Evolutionary conservation across 2,329 filamentous ascomycete species (phyloP).

Genomic region (Zalaria sp.): DNA sequence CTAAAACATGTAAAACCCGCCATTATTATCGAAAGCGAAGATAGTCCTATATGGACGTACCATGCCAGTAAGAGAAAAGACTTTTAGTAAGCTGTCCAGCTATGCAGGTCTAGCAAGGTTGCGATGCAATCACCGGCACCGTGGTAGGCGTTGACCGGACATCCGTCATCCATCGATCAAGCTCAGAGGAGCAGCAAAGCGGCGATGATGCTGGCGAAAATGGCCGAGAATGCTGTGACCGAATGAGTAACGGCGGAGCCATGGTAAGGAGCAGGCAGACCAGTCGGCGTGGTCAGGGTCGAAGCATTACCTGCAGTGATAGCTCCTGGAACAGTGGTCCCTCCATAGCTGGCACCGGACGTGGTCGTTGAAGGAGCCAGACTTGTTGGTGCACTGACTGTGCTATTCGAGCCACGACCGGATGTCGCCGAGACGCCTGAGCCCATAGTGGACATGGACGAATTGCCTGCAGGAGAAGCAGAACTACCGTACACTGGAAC

Average conservation of each 20-base stretch:
- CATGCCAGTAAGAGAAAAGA: neutral
- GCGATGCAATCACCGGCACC: neutral
- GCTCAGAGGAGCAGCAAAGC: neutral
- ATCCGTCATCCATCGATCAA: neutral
- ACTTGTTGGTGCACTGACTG: neutral
- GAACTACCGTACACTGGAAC: neutral
- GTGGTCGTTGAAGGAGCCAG: neutral
- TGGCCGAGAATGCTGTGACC: neutral
- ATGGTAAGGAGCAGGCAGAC: constrained; percentile 2
- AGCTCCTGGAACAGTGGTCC: constrained; percentile 1
- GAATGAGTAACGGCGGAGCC: neutral
- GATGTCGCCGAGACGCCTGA: neutral
- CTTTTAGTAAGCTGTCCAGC: neutral
- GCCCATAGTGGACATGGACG: neutral
- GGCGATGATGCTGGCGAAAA: neutral
- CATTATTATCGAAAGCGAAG: neutral
- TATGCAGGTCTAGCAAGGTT: neutral
- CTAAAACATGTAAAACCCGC: neutral
- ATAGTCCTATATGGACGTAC: neutral
- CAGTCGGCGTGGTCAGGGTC: constrained; percentile 1
- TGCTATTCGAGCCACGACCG: no score
- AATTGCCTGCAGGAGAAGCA: neutral
- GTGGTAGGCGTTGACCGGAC: neutral
- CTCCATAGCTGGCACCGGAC: neutral
- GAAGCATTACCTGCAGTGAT: constrained; percentile 2